phyloP scores from a whole-genome alignment of 2,329 filamentous ascomycete genomes.

The Simplicillium sp. region DNA sequence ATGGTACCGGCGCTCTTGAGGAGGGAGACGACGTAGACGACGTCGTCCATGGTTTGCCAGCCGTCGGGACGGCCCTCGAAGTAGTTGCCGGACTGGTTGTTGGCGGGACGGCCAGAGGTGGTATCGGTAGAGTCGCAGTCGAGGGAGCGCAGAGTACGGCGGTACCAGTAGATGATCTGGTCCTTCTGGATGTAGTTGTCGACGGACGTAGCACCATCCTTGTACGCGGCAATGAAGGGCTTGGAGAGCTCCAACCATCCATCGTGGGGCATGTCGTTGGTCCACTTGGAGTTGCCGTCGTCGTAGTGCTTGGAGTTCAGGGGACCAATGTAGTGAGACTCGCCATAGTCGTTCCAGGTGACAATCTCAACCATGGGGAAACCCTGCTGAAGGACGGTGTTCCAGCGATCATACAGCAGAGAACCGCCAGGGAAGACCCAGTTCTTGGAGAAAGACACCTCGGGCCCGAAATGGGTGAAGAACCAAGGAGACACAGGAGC shows the following conservation, averaged over 20 bases:
- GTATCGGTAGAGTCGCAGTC: conserved; percentile 44
- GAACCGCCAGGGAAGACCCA: conserved; percentile 50
- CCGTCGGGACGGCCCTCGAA: conserved; percentile 41
- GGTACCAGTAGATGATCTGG: conserved; percentile 46
- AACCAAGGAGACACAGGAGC: conserved; percentile 35
- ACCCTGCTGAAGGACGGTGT: conserved; percentile 29
- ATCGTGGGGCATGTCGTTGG: conserved; percentile 39
- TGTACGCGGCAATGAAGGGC: conserved; percentile 43
- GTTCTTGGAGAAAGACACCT: conserved; percentile 38
- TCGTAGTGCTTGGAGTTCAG: conserved; percentile 30
- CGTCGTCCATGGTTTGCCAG: conserved; percentile 36
- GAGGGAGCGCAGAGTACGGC: conserved; percentile 33
- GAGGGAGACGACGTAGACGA: conserved; percentile 42
- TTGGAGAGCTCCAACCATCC: conserved; percentile 44
- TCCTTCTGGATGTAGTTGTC: conserved; percentile 35
- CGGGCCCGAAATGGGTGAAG: conserved; percentile 35
- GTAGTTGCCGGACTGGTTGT: conserved; percentile 39
- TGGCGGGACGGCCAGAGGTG: conserved; percentile 28
- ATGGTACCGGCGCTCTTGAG: conserved; percentile 34
- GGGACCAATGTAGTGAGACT: conserved; percentile 44
- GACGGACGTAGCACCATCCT: conserved; percentile 28
- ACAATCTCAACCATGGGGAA: conserved; percentile 38
- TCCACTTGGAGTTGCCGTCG: conserved; percentile 37
- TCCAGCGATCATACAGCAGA: conserved; percentile 51
- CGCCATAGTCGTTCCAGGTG: conserved; percentile 42